Conservation (phyloP, 2,329 filamentous ascomycete species). For the Lachnellula willkommii region DNA sequence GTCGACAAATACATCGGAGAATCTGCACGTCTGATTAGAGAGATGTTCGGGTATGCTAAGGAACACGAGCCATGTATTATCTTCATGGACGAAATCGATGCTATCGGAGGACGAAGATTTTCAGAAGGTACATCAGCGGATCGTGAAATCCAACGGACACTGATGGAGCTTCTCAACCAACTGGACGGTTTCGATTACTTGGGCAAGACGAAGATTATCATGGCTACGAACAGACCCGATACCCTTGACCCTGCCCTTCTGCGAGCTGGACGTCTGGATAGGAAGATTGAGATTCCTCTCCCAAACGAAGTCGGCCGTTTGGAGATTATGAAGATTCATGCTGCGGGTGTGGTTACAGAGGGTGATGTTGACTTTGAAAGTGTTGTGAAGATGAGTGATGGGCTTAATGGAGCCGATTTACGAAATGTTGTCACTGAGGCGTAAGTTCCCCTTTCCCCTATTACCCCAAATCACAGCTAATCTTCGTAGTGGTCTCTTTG, state of each 20-base stretch:
- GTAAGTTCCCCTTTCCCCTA: conserved; percentile 50
- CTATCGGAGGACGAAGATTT: conserved; percentile 93
- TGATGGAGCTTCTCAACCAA: conserved; percentile 98
- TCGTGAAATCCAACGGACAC: conserved; percentile 93
- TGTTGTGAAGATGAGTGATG: conserved; percentile 99
- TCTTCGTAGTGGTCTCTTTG: conserved; percentile 71
- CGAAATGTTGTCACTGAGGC: conserved; percentile 97
- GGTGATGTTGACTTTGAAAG: conserved; percentile 98
- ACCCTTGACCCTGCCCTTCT: conserved; percentile 91
- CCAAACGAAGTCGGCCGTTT: conserved; percentile 94
- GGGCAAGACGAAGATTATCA: conserved; percentile 99
- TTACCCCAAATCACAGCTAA: conserved; percentile 5
- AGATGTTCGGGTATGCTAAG: conserved; percentile 99
- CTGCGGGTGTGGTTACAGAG: conserved; percentile 77
- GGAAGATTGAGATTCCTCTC: conserved; percentile 96
- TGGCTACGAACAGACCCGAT: conserved; percentile 97
- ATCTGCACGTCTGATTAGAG: conserved; percentile 90
- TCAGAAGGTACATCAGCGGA: conserved; percentile 96
- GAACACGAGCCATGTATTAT: conserved; percentile 99
- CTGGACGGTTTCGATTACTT: conserved; percentile 98
- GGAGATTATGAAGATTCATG: conserved; percentile 98
- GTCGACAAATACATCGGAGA: conserved; percentile 99
- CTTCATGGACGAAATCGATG: conserved; percentile 99
- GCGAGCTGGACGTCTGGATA: conserved; percentile 85
- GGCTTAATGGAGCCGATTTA: conserved; percentile 94